These are phyloP conservation scores for Ceratobasidium sp. DNA, from an alignment of 1,284 basidiomycete genomes.

Conservation along the genomic window DNA sequence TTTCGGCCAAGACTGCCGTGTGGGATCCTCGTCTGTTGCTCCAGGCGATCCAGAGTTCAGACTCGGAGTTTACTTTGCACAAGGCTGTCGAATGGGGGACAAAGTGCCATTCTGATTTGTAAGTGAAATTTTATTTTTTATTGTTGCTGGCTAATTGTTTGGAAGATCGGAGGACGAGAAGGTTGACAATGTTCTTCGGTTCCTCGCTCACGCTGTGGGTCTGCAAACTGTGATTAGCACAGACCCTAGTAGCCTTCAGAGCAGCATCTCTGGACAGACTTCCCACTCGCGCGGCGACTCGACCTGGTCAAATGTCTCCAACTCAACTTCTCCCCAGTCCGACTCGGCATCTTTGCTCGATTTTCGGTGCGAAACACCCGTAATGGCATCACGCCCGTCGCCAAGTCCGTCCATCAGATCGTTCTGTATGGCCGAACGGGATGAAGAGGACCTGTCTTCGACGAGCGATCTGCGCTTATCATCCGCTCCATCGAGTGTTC, in stretches of 20 bases:
- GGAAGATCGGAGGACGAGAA: conserved; percentile 22
- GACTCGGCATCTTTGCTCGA: conserved; percentile 23
- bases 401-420: conserved; percentile 30
- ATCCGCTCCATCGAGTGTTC: conserved; percentile 14
- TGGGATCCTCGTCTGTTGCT: conserved; percentile 34
- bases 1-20: conserved; percentile 31
- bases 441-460: not conserved
- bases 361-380: conserved; percentile 21
- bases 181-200: conserved; percentile 32
- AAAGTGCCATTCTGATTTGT: conserved; percentile 32
- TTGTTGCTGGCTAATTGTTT: not conserved
- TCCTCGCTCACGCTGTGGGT: conserved; percentile 28
- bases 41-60: conserved; percentile 4
- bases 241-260: conserved; percentile 10
- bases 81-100: conserved; percentile 35
- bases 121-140: conserved; percentile 1
- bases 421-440: conserved; percentile 29
- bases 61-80: conserved; percentile 14
- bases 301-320: conserved; percentile 24
- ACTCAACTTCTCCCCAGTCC: conserved; percentile 19
- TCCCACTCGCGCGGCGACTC: conserved; percentile 24
- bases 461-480: not conserved
- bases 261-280: not conserved
- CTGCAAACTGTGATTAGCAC: conserved; percentile 16
- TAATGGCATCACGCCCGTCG: conserved; percentile 8